Evolutionary conservation across 148 eudicot genomes (phyloP), one percentile per base, ranked within the genome.

Genomic region (Vaccinium macrocarpon): DNA sequence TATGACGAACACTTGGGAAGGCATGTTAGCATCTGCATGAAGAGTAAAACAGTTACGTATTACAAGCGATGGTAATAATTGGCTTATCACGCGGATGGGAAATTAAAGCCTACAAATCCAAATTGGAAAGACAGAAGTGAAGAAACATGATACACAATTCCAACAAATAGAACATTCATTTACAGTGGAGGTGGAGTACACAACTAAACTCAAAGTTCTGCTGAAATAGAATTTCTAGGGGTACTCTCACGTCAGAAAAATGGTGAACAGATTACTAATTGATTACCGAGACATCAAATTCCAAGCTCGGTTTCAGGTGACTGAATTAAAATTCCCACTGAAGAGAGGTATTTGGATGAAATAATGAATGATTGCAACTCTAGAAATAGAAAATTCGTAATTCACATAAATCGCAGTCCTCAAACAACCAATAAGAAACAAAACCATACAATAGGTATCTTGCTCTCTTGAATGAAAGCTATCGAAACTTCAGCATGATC

Each of bases 401-500:
- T 21, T 48, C 57, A 10, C 38, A 25, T 0, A 25, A 51, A 51
- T 23, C 80, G 50, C 13, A 55, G 32, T 32, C 32, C 66, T 15
- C 4, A 8, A 55, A 6, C 18, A 29, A 79, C 23, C 56, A 49
- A 53, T 12, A 18, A 23, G 14, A 64, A 57, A 9, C 21, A 21
- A 50, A 59, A 79, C 52, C 91, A 81, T 91, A 97, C 99, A 61
- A 97, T 84, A 3, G 92, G 91, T 52, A 97, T 79, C 89, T 95
- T 95, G 89, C 82, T 93, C 85, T 97, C 98, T 85, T 94, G 99
- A 84, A 94, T 91, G 81, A 97, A 97, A 86, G 90, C 96, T 61
- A 95, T 85, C 59, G 98, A 92, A 81, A 95, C 87, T 89, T 97
- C 93, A 82, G 99, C 98, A 87, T 97, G 99, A 88, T 97, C n/a